A percentile compares a stretch with the other conserved stretches of the same genome.
Conservation (phyloP, 805 yeast species). For the Starmera dryadoides region DNA sequence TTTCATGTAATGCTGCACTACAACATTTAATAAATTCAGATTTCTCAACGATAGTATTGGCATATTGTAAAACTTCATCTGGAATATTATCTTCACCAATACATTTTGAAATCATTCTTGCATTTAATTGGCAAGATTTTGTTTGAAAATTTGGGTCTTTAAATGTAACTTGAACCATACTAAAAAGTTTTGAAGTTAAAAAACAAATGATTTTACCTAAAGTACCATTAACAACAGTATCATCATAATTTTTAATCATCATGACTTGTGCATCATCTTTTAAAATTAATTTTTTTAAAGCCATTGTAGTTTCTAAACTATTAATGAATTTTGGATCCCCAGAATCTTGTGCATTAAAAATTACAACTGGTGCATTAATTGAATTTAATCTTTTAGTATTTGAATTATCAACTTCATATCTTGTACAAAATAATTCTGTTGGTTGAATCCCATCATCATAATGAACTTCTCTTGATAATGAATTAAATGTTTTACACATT, state of each 20-base stretch:
- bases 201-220: constrained; percentile 61
- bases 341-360: constrained; percentile 40
- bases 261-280: constrained; percentile 91
- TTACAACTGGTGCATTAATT: constrained; percentile 39
- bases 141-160: constrained; percentile 3
- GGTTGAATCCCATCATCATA: constrained; percentile 78
- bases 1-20: constrained; percentile 13
- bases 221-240: constrained; percentile 81
- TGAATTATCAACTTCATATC: constrained; percentile 77
- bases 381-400: constrained; percentile 45
- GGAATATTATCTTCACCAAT: constrained; percentile 19
- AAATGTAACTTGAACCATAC: constrained; percentile 16
- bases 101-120: constrained; percentile 26
- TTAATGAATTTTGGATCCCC: constrained; percentile 17
- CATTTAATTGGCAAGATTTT: constrained; percentile 16
- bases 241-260: constrained; percentile 80
- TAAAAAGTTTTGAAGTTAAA: constrained; percentile 20
- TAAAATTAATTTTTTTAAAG: constrained; percentile 52
- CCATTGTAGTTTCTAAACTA: constrained; percentile 58
- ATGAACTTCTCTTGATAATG: constrained; percentile 47
- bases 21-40: constrained; percentile 11
- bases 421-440: constrained; percentile 82
- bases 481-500: constrained; percentile 40
- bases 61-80: constrained; percentile 18
- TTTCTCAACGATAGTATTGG: constrained; percentile 11